Base-by-base conservation (phyloP, 108 stramenopile species). In the Fistulifera solaris region DNA sequence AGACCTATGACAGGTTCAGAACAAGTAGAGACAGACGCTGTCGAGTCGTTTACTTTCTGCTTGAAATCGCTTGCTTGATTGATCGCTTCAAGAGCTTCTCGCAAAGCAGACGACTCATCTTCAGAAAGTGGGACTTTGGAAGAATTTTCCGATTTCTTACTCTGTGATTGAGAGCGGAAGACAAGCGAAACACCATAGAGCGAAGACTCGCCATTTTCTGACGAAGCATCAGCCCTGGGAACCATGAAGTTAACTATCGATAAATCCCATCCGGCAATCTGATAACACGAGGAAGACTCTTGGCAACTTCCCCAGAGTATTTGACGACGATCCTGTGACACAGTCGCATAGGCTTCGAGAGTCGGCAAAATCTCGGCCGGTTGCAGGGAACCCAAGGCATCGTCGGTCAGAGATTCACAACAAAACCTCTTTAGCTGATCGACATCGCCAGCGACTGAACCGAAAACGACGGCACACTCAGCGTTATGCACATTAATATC, bases 181-280 rank as follows among this genome's bases (percentile, higher is more conserved):
- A 83, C 80, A 0, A 91, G 71, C 15, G 89, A 84, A 51, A 83
- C 83, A 21, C 85, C 85, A 66, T 70, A 87, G 14, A 89, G 41
- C 46, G 71, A 61, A 21, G 75, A 73, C 14, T 54, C 56, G 27
- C 71, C 72, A 4, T 56, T 61, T 26, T 55, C 68, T 4, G 67
- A 64, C 18, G 57, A 43, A n/a, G 59, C 62, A 13, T 78, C 75
- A 11, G 59, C 66, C 40, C 73, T 74, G 14, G 89, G 85, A 42
- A 87, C 70, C 22, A 70, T 73, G 38, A 85, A 81, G 59, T 76
- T 79, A 0, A 78, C 63, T 10, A 91, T 48, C 22, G 89, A 80
- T 5, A 87, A 70, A 53, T 80, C 81, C 89, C 89, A 91, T 38
- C 85, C 85, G 65, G 87, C 80, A 25, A 35, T 35, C 31, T 35